A percentile compares a stretch with the other conserved stretches of the same genome.
phyloP scores from a whole-genome alignment of 257 asterid species.

The Salvia hispanica region DNA sequence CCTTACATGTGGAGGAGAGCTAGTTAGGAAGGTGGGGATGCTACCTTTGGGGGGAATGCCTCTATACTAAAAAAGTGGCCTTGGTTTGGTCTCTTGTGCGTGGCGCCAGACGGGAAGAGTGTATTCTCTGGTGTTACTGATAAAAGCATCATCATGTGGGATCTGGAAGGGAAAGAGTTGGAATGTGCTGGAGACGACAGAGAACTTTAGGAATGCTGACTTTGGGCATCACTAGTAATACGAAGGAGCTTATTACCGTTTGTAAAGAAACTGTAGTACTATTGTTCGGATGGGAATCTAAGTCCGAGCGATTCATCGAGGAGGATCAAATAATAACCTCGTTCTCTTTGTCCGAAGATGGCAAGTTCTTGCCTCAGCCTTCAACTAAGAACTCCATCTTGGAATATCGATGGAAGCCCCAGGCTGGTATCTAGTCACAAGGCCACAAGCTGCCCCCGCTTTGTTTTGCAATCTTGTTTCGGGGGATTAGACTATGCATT shows the following conservation, averaged over 20 bases:
- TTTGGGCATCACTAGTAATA: conserved; percentile 66
- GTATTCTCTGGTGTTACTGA: conserved; percentile 75
- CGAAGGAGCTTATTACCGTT: conserved; percentile 70
- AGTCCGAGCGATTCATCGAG: conserved; percentile 65
- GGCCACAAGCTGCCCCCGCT: conserved; percentile 87
- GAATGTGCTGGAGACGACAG: conserved; percentile 87
- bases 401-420: conserved; percentile 68
- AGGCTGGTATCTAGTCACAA: conserved; percentile 66
- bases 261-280: conserved; percentile 62
- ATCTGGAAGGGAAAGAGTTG: conserved; percentile 78
- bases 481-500: conserved; percentile 87
- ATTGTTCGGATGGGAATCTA: conserved; percentile 74
- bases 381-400: conserved; percentile 83
- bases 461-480: conserved; percentile 79
- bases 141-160: conserved; percentile 87
- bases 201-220: conserved; percentile 66
- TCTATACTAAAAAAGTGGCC: conserved; percentile 69
- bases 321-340: conserved; percentile 78
- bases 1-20: conserved; percentile 87
- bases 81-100: conserved; percentile 79
- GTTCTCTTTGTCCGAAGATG: conserved; percentile 70
- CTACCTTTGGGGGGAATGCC: conserved; percentile 74
- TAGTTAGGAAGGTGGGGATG: conserved; percentile 82
- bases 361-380: conserved; percentile 77
- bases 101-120: conserved; percentile 73